Base-by-base conservation (phyloP, 805 yeast species). In the Starmerella sirachaensis region DNA sequence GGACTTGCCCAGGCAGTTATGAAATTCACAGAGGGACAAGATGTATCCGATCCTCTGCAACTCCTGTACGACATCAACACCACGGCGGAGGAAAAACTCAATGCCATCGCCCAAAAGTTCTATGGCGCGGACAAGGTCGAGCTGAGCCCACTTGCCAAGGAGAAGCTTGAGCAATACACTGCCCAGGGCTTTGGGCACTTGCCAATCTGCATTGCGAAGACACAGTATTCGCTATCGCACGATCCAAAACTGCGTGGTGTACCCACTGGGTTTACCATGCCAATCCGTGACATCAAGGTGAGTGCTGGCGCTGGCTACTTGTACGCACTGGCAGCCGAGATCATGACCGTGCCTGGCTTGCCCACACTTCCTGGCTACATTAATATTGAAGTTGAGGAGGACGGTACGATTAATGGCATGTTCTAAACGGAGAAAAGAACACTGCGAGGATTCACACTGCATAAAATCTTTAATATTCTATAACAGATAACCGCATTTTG, bases 201-300 rank as follows among this genome's bases (percentile, higher is more conserved):
- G 57, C 98, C 98, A 40, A 78, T 88, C 53, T 88, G 98, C 65
- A 81, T 88, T 54, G 98, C 98, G 38, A 88, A 88, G 69, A 88
- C 98, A 1, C 98, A 88, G 62, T 88, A 88, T 69, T 84, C 95
- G 1, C 68, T 88, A 49, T 86, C 96, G 5, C 96, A 86, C 58
- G 96, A 88, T 62, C 85, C 96, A 31, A 66, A 74, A 25, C 71
- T 91, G 60, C 86, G 85, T 62, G 96, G 96, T 57, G 95, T 83
- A 26, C 98, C 98, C 49, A 73, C 80, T 12, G 95, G 93, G 7
- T 88, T 85, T 67, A 81, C 75, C 21, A 80, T 88, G 61, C 96
- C 97, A 38, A 84, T 88, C 51, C 76, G 93, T 57, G 98, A 88
- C 52, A 82, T 88, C 48, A 78, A 93, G 63, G 86, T 86, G 31